Percentiles rank a stretch among this genome's conserved stretches.
Evolutionary conservation across 257 asterid genomes (phyloP).

Genomic region (Solanum lycopersicoides): DNA sequence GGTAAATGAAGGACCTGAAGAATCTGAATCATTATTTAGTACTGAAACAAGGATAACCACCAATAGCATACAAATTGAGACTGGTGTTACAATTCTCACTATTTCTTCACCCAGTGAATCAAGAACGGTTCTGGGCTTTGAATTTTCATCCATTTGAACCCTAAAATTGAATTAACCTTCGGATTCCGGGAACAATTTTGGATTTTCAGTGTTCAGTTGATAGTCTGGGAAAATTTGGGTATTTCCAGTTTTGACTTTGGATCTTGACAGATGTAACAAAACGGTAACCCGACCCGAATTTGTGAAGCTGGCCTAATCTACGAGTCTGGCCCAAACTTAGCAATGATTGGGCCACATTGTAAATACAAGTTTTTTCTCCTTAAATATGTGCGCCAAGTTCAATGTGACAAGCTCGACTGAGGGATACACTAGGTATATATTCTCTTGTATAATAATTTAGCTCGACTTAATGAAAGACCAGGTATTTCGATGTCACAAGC

Average conservation of each 20-base stretch:
- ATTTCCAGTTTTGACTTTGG: background rate
- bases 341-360: background rate
- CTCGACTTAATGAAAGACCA: no score
- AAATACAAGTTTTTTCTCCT: background rate
- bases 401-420: background rate
- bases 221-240: background rate
- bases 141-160: constrained; percentile 49
- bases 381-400: background rate
- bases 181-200: background rate
- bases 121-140: constrained; percentile 43
- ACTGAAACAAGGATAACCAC: constrained; percentile 75
- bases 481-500: background rate
- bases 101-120: constrained; percentile 91
- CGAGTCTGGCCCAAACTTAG: background rate
- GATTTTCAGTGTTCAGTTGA: background rate
- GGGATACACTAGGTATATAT: no score
- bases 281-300: background rate
- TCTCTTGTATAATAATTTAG: no score
- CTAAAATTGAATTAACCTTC: background rate
- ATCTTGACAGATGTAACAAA: background rate
- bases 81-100: constrained; percentile 77
- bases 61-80: constrained; percentile 81
- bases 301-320: background rate
- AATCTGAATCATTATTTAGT: constrained; percentile 39
- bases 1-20: constrained; percentile 26